phyloP scores from a whole-genome alignment of 768 basidiomycete genomes.

The Suillus occidentalis region DNA sequence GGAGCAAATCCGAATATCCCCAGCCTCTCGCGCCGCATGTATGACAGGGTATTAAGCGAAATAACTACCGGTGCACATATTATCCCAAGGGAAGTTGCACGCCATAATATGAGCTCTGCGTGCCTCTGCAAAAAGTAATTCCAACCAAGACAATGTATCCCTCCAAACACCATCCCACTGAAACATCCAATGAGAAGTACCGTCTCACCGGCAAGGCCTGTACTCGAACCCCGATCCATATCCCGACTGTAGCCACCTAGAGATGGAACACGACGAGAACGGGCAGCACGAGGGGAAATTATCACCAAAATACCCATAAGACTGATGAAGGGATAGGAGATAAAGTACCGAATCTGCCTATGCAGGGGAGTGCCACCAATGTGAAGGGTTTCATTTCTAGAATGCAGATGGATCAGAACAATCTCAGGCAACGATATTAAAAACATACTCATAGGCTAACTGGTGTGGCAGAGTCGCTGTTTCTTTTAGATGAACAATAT shows the following conservation, averaged over 20 bases:
- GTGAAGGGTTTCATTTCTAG: too few relatives aligned
- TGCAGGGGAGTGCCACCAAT: too few relatives aligned
- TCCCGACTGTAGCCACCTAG: background rate
- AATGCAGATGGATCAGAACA: background rate
- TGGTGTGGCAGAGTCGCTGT: background rate
- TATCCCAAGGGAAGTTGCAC: conserved; percentile 15
- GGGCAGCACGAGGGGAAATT: background rate
- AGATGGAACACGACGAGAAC: background rate
- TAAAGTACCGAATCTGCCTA: fast-evolving
- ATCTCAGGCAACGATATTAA: background rate
- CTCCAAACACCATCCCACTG: conserved; percentile 24
- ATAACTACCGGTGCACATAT: background rate
- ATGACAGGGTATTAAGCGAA: background rate
- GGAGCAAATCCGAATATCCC: too few relatives aligned
- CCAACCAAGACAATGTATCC: conserved; percentile 28
- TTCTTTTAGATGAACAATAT: background rate
- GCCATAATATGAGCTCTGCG: conserved; percentile 21
- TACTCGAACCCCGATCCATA: too few relatives aligned
- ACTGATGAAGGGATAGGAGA: background rate
- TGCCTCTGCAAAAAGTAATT: conserved; percentile 18
- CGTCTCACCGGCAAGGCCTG: background rate
- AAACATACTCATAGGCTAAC: background rate
- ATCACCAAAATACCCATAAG: fast-evolving
- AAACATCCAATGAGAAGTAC: background rate
- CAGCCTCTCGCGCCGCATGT: background rate